Percentiles rank a stretch among this genome's conserved stretches.
These are phyloP conservation scores for Rostrohypoxylon terebratum DNA, from an alignment of 495 filamentous ascomycete species.

Conservation along the genomic window DNA sequence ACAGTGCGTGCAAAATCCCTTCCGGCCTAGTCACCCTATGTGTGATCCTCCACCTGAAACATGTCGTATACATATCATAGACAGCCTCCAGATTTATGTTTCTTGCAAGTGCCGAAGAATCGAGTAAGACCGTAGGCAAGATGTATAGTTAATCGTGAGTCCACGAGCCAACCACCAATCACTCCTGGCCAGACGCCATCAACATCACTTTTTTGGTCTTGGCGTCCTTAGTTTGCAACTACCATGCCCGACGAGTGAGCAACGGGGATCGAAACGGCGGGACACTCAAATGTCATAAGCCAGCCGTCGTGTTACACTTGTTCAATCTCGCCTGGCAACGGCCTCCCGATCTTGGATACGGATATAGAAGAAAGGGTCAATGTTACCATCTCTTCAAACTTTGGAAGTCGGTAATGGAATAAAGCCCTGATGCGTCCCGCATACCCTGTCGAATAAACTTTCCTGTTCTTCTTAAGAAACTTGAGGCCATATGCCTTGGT, in stretches of 20 bases:
- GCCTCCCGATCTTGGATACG: constrained; percentile 21
- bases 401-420: constrained; percentile 32
- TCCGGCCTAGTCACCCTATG: constrained; percentile 22
- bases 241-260: constrained; percentile 29
- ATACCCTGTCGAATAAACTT: constrained; percentile 35
- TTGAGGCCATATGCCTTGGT: constrained; percentile 18
- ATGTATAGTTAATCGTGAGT: constrained; percentile 13
- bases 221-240: constrained; percentile 22
- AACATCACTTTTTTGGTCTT: constrained; percentile 19
- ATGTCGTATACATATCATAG: constrained; percentile 27
- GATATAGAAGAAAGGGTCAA: constrained; percentile 31
- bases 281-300: constrained; percentile 12
- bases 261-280: constrained; percentile 23
- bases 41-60: constrained; percentile 22
- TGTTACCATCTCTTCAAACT: constrained; percentile 26
- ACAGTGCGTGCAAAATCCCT: constrained; percentile 12
- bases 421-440: constrained; percentile 34
- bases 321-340: constrained; percentile 20
- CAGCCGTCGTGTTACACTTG: constrained; percentile 20
- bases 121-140: constrained; percentile 14
- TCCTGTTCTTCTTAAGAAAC: constrained; percentile 24
- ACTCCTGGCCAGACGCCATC: constrained; percentile 10
- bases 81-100: constrained; percentile 24
- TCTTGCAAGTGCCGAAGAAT: constrained; percentile 22
- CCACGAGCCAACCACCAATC: constrained; percentile 13